phyloP scores from a whole-genome alignment of 2,329 filamentous ascomycete genomes.

The Penicillium sp. region DNA sequence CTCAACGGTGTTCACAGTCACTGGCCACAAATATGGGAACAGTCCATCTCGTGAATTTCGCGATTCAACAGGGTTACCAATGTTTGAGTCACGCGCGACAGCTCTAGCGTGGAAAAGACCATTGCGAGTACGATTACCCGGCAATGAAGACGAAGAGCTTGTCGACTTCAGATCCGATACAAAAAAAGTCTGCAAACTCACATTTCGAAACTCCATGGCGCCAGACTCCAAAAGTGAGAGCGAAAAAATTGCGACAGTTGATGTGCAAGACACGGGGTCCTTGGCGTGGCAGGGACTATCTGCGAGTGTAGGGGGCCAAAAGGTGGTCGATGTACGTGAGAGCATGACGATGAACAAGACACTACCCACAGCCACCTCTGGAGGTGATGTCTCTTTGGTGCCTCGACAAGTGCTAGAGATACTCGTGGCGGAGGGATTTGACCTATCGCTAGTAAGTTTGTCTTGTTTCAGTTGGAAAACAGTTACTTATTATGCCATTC shows the following conservation, averaged over 20 bases:
- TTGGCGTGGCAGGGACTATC: neutral
- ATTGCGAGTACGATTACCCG: constrained; percentile 26
- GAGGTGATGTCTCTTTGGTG: neutral
- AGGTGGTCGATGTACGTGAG: constrained; percentile 16
- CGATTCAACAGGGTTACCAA: constrained; percentile 29
- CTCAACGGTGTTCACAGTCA: constrained; percentile 25
- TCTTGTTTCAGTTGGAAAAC: neutral
- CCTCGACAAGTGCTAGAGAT: constrained; percentile 12
- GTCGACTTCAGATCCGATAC: constrained; percentile 13
- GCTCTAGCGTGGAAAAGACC: constrained; percentile 10
- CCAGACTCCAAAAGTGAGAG: constrained; percentile 14
- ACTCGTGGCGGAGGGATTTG: constrained; percentile 14
- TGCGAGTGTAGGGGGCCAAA: constrained; percentile 4
- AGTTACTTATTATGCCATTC: neutral
- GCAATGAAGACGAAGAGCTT: constrained; percentile 14
- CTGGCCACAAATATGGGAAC: constrained; percentile 26
- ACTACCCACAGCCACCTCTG: neutral
- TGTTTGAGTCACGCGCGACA: constrained; percentile 27
- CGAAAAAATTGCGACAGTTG: constrained; percentile 21
- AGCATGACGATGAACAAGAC: constrained; percentile 13
- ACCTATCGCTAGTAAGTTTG: constrained; percentile 11
- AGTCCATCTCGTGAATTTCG: constrained; percentile 30
- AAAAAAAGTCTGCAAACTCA: constrained; percentile 14
- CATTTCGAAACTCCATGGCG: constrained; percentile 27
- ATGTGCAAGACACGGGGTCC: constrained; percentile 1